phyloP scores from a whole-genome alignment of 192 early-diverging fungal species.

The Gryganskiella cystojenkinii region DNA sequence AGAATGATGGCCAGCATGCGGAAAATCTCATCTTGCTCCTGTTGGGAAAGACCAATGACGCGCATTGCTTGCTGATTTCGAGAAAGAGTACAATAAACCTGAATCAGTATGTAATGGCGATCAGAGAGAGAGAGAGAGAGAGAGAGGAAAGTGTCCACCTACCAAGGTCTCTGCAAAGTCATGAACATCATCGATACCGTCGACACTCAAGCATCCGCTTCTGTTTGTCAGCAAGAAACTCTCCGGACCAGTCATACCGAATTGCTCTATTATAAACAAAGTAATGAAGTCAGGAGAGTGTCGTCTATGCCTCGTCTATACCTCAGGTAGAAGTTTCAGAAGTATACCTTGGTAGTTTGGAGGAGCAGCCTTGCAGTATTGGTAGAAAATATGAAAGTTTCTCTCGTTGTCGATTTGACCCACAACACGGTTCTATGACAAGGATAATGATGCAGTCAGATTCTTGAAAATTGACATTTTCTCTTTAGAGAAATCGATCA shows the following conservation, averaged over 20 bases:
- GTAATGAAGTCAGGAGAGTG: too few relatives aligned
- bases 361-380: conserved; percentile 85
- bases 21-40: conserved; percentile 89
- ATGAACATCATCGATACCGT: conserved; percentile 90
- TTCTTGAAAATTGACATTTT: too few relatives aligned
- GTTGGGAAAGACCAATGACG: conserved; percentile 85
- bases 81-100: background rate
- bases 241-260: conserved; percentile 81
- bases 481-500: too few relatives aligned
- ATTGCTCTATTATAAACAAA: conserved; percentile 57
- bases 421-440: conserved; percentile 91
- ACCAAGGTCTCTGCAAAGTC: conserved; percentile 90
- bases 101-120: background rate
- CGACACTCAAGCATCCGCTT: conserved; percentile 84
- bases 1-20: conserved; percentile 93
- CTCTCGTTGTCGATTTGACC: conserved; percentile 93
- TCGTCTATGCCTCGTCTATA: too few relatives aligned
- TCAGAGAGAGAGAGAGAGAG: background rate
- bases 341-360: conserved; percentile 71
- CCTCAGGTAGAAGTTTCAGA: background rate
- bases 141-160: conserved; percentile 7
- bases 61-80: conserved; percentile 83
- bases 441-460: too few relatives aligned
- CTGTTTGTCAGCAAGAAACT: conserved; percentile 79
- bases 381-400: conserved; percentile 99